Evolutionary conservation across 352 stramenopile species (phyloP).

Genomic region (Elongisporangium senticosum): DNA sequence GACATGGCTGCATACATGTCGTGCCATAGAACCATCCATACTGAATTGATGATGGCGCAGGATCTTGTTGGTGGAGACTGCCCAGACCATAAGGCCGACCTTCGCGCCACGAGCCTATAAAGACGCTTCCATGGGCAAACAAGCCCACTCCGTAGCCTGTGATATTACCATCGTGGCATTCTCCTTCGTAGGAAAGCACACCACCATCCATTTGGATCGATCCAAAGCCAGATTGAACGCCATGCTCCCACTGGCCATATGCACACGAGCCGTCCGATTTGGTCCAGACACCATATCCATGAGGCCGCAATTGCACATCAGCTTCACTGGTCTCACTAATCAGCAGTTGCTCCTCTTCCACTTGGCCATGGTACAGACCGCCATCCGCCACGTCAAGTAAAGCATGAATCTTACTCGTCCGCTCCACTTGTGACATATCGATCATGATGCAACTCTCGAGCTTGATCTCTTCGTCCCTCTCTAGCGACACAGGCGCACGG

Average conservation of each 20-base stretch:
- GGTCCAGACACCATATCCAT: conserved; percentile 40
- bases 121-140: conserved; percentile 35
- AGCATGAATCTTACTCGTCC: background rate
- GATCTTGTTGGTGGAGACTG: conserved; percentile 13
- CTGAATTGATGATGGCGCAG: conserved; percentile 3
- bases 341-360: background rate
- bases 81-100: conserved; percentile 33
- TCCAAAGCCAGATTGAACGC: conserved; percentile 26
- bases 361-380: conserved; percentile 15
- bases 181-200: conserved; percentile 38
- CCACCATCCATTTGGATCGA: conserved; percentile 21
- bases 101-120: conserved; percentile 30
- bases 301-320: conserved; percentile 13
- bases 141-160: conserved; percentile 36
- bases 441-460: background rate
- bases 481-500: background rate
- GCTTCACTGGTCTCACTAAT: background rate
- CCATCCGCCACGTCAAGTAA: background rate
- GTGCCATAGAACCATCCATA: conserved; percentile 48
- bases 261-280: conserved; percentile 18
- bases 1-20: conserved; percentile 21
- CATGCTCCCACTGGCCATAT: conserved; percentile 34
- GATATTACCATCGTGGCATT: conserved; percentile 16
- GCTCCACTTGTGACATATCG: background rate
- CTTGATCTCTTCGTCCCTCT: background rate